phyloP scores from a whole-genome alignment of 2,329 filamentous ascomycete genomes.

The Scytalidium sp. region DNA sequence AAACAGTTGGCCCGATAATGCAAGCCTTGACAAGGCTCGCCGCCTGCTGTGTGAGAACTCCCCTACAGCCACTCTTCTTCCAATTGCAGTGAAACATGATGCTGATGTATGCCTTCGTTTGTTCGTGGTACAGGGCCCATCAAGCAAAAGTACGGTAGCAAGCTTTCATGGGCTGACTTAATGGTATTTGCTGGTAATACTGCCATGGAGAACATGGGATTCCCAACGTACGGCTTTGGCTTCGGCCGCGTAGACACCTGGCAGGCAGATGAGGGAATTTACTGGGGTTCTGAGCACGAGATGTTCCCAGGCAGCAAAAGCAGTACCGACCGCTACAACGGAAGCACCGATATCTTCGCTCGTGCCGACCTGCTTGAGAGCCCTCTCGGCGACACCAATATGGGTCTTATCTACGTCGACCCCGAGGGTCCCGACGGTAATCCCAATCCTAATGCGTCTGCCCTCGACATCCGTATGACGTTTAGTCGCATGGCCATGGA shows the following conservation, averaged over 20 bases:
- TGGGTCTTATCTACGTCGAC: constrained; percentile 63
- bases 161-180: constrained; percentile 61
- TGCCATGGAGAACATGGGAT: constrained; percentile 57
- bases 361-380: constrained; percentile 34
- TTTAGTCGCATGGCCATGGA: constrained; percentile 63
- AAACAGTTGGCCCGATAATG: constrained; percentile 62
- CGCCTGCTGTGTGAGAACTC: constrained; percentile 42
- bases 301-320: constrained; percentile 48
- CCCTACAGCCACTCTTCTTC: background rate
- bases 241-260: constrained; percentile 56
- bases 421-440: constrained; percentile 57
- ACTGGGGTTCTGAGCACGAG: constrained; percentile 57
- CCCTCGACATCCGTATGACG: constrained; percentile 54
- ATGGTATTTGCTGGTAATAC: constrained; percentile 56
- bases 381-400: constrained; percentile 53
- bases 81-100: background rate
- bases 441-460: constrained; percentile 52
- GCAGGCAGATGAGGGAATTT: constrained; percentile 58
- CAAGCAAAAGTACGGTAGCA: constrained; percentile 62
- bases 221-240: constrained; percentile 54
- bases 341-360: constrained; percentile 31
- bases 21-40: constrained; percentile 58
- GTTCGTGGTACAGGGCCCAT: constrained; percentile 43
- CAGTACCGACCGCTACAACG: constrained; percentile 48
- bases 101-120: background rate